Base-by-base conservation (phyloP, 345 rosid species). In the Pistacia integerrima region DNA sequence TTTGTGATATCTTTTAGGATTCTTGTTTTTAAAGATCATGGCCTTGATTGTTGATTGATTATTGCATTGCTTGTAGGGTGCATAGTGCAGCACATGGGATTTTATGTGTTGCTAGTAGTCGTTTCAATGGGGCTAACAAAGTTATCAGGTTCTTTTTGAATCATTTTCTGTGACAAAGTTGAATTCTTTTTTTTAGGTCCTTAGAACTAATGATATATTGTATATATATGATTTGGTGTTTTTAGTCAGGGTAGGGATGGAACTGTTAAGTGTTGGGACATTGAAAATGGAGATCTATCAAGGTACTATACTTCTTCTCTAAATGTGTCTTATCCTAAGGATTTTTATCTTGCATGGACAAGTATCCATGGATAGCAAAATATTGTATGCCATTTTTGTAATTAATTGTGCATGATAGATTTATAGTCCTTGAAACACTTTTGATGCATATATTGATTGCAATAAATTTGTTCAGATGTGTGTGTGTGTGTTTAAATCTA, bases 181-280 rank as follows among this genome's bases (percentile, higher is more conserved):
- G 36, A n/a, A 2, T 60, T 44, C 11, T 36, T 65, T 38, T 41
- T n/a, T 64, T 73, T 20, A 33, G 64, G 18, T 1, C 60, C 20
- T 65, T 30, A 20, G 14, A 65, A 57, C 49, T 59, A n/a, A 63
- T 46, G 59, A 8, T 64, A 7, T 6, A 28, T 72, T 71, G 41
- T 28, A 8, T 41, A 30, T 33, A 7, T 54, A 4, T 44, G 11
- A 4, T 70, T 51, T 22, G 30, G 9, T 55, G 20, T 16, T n/a
- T 73, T 65, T 85, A 93, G 98, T 81, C 99, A 95, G 83, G 99
- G 98, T 17, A 90, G 92, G 85, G 98, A 96, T 86, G 98, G 98
- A 81, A 92, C 94, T 81, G 93, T 93, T 1, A 93, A 96, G 87
- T 86, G 88, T 76, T 96, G 98, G 99, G 97, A 88, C 82, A 77